Base-by-base conservation (phyloP, 73 alveolate genomes). In the Paramecium sonneborni region DNA sequence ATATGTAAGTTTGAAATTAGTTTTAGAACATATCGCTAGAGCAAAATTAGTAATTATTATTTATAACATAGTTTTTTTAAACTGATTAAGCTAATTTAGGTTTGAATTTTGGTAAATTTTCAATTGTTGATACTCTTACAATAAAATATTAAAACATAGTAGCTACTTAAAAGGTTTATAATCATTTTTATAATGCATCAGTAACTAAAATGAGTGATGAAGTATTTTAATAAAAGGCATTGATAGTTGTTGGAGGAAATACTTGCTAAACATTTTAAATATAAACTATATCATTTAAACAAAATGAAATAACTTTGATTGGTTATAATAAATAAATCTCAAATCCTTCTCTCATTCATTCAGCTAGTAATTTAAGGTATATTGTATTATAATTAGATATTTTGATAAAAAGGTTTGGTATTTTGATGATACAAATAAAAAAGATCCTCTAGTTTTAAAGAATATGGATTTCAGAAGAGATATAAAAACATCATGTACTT, bases 341-440 rank as follows among this genome's bases (percentile, higher is more conserved):
- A 35, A 70, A 15, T 9, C 86, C 86, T 3, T 18, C 86, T 12
- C 26, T 18, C 5, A 70, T 70, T 28, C 23, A 28, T n/a, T 70
- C 86, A 14, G 86, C 86, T 35, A 70, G 57, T 28, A 70, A 70
- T 70, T 9, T 70, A 28, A 35, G 57, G 86, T 70, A 70, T 70
- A 3, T 7, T 21, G 2, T 21, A 20, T 23, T 5, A 14, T 70
- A 28, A 6, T 32, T 70, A 28, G 26, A 32, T 18, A 32, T 70
- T 70, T 21, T 32, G 12, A 18, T 8, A 32, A 70, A 9, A 35
- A 23, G 34, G 26, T 70, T 18, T 32, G 32, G 28, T 70, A 70
- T 35, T 70, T 32, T 32, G 86, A 70, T 70, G 86, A 70, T 18
- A 70, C 58, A 21, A 32, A 32, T 12, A 15, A 70, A 3, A 21